A percentile compares a stretch with the other conserved stretches of the same genome.
Evolutionary conservation across 1,284 basidiomycete genomes (phyloP).

Genomic region (Trichosporon sp.): DNA sequence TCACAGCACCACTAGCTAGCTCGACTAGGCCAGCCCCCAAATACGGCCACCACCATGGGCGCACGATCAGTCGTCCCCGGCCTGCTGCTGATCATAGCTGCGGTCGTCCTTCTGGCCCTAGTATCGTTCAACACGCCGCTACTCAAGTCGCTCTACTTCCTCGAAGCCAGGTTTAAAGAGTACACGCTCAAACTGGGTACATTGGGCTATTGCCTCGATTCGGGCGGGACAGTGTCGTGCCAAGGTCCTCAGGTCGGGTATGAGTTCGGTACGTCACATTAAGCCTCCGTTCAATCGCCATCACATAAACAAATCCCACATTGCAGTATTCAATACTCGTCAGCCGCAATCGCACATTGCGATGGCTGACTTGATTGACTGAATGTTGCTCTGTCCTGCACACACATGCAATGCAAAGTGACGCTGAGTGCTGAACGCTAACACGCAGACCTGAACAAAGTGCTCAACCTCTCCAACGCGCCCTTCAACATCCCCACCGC

Average conservation of each 20-base stretch:
- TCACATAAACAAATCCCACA: not conserved
- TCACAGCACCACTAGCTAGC: not conserved
- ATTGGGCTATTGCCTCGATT: slow-evolving; percentile 68
- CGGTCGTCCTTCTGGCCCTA: slow-evolving; percentile 66
- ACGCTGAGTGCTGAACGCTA: too few species aligned
- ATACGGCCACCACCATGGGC: slow-evolving; percentile 29
- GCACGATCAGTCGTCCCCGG: slow-evolving; percentile 76
- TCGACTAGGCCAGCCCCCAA: not conserved
- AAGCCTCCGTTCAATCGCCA: too few species aligned
- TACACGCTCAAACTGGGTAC: slow-evolving; percentile 74
- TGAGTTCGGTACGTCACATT: slow-evolving; percentile 57
- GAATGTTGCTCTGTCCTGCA: not conserved
- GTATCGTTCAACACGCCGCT: slow-evolving; percentile 81
- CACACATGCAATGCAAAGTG: too few species aligned
- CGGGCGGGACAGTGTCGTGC: slow-evolving; percentile 56
- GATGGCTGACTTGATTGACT: not conserved
- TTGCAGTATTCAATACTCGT: not conserved
- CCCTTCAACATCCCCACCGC: slow-evolving; percentile 60
- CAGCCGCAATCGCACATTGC: not conserved
- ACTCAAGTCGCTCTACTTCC: slow-evolving; percentile 76
- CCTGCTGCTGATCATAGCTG: slow-evolving; percentile 67
- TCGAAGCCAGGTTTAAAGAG: slow-evolving; percentile 62
- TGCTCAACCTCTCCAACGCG: slow-evolving; percentile 59
- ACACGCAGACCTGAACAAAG: slow-evolving; percentile 65
- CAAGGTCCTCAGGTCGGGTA: slow-evolving; percentile 74